Evolutionary conservation across 2,329 filamentous ascomycete genomes (phyloP).

Genomic region (Epichloe brachyelytri): DNA sequence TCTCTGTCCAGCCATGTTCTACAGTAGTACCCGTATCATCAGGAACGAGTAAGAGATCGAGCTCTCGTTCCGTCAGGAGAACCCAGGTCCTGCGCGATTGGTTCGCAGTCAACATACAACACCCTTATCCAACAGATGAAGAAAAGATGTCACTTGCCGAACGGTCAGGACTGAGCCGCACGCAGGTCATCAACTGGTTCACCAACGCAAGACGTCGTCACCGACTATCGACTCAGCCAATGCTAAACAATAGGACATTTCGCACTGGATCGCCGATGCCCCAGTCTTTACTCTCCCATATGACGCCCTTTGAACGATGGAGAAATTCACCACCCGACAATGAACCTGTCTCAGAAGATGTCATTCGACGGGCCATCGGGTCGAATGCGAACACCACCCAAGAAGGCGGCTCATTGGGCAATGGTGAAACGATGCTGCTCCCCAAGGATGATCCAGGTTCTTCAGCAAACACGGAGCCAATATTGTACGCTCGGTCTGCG

Average conservation of each 20-base stretch:
- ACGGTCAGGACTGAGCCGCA: constrained; percentile 31
- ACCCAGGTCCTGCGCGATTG: constrained; percentile 32
- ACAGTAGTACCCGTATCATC: constrained; percentile 6
- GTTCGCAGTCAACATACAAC: constrained; percentile 31
- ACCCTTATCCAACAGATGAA: constrained; percentile 35
- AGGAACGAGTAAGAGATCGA: constrained; percentile 18
- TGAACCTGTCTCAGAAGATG: constrained; percentile 26
- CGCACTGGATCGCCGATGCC: constrained; percentile 31
- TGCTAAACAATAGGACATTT: constrained; percentile 16
- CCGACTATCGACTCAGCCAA: constrained; percentile 20
- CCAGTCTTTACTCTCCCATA: constrained; percentile 16
- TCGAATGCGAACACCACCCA: background rate
- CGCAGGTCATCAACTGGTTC: constrained; percentile 36
- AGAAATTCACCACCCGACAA: constrained; percentile 29
- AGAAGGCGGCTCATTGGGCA: background rate
- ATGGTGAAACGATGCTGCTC: background rate
- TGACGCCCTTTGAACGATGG: constrained; percentile 35
- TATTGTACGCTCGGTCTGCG: constrained; percentile 10
- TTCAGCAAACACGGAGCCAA: constrained; percentile 18
- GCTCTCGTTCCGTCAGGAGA: constrained; percentile 30
- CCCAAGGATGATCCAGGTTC: constrained; percentile 18
- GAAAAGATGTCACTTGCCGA: constrained; percentile 27
- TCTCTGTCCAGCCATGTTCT: background rate
- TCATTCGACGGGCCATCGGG: constrained; percentile 22
- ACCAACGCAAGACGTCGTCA: constrained; percentile 36